Conservation (phyloP, 2,329 filamentous ascomycete genomes). For the Exophiala sp. region DNA sequence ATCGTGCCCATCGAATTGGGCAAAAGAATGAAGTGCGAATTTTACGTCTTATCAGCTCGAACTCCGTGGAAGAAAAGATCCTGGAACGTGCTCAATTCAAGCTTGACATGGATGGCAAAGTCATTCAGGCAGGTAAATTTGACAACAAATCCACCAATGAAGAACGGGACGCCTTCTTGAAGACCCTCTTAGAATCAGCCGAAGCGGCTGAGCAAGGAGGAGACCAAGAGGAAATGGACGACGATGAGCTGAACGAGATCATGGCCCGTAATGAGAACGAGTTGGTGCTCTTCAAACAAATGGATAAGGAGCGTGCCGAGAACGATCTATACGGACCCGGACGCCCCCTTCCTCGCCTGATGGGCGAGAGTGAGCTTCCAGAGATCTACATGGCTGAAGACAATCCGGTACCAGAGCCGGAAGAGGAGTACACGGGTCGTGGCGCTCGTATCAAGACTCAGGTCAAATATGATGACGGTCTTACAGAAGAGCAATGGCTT, state of each 20-base stretch:
- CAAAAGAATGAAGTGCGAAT: slow-evolving; percentile 99
- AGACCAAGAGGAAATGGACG: slow-evolving; percentile 89
- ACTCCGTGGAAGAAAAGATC: slow-evolving; percentile 98
- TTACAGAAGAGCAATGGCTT: slow-evolving; percentile 98
- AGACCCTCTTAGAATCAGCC: slow-evolving; percentile 80
- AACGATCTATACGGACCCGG: slow-evolving; percentile 65
- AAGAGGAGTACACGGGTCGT: slow-evolving; percentile 67
- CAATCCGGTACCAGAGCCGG: slow-evolving; percentile 70
- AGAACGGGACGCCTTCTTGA: slow-evolving; percentile 92
- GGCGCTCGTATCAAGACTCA: slow-evolving; percentile 91
- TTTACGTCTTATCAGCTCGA: slow-evolving; percentile 87
- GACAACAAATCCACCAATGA: slow-evolving; percentile 99
- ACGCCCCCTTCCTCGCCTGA: slow-evolving; percentile 68
- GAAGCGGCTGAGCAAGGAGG: slow-evolving; percentile 63
- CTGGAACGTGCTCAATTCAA: slow-evolving; percentile 95
- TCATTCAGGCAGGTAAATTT: slow-evolving; percentile 98
- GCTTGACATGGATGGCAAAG: slow-evolving; percentile 98
- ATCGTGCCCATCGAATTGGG: slow-evolving; percentile 99
- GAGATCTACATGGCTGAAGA: slow-evolving; percentile 91
- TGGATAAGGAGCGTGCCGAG: slow-evolving; percentile 68
- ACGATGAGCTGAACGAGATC: slow-evolving; percentile 92
- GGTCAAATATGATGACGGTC: slow-evolving; percentile 91
- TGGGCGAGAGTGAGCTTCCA: slow-evolving; percentile 80
- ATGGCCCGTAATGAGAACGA: slow-evolving; percentile 84
- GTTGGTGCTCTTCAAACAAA: slow-evolving; percentile 67